Evolutionary conservation across 1,284 basidiomycete species (phyloP), one percentile per base, ranked within the genome.

Genomic region (Trametes polyzona): DNA sequence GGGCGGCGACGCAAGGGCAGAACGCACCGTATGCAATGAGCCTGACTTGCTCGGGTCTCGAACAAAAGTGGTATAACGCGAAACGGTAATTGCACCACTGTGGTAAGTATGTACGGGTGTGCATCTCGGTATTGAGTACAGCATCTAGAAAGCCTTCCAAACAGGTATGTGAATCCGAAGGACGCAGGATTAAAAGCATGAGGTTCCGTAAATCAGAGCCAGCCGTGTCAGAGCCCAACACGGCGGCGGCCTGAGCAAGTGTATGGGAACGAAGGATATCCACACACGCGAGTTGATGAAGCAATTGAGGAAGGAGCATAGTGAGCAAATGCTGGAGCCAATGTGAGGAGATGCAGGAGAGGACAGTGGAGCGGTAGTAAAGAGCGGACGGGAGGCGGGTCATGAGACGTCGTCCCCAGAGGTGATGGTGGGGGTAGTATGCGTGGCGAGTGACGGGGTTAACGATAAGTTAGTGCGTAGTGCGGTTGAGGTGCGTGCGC

Each of bases 351-450:
- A 47, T 29, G 33, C 32, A 23, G 33, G 43, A 39, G 27, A 23
- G 19, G 24, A 30, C 11, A 21, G 29, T 24, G 55, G 26, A 16
- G 23, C 23, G 35, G 47, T 39, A n/a, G 14, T 51, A 78, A 79
- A 27, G 78, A 79, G 69, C 55, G 76, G 75, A 78, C 70, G 65
- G 76, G 67, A 71, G 46, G 55, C 48, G 61, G 59, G 58, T 56
- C 58, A 17, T 32, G 64, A 19, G 35, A 69, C 61, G 58, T 64
- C 62, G 57, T 64, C 70, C 74, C 66, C 63, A 62, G 21, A 39
- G 24, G 53, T 3, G 4, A 37, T 33, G 37, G 26, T 27, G 39
- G 26, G 35, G 35, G 4, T 12, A 21, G 32, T 47, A 54, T 19
- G 50, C 26, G 41, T 33, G 40, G 21, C 42, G 26, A 43, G 21